A percentile compares a stretch with the other conserved stretches of the same genome.
These are phyloP conservation scores for Lindgomyces ingoldianus DNA, from an alignment of 495 filamentous ascomycete genomes.

Conservation along the genomic window DNA sequence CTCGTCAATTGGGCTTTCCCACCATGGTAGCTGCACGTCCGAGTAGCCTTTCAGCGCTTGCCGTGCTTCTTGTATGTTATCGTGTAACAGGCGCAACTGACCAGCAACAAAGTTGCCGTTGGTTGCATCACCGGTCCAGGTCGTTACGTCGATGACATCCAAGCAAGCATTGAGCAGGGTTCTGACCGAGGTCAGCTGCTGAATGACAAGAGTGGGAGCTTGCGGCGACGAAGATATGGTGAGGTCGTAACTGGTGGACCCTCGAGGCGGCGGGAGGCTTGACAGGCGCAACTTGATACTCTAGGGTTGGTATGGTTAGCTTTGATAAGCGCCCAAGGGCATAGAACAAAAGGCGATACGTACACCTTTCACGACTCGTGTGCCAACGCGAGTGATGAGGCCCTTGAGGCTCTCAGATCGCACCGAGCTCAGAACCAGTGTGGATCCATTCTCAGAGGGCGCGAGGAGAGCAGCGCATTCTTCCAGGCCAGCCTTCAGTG, in stretches of 20 bases:
- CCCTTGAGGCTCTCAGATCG: conserved; percentile 90
- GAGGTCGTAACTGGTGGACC: conserved; percentile 59
- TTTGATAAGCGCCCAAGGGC: not conserved
- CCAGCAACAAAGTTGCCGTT: conserved; percentile 71
- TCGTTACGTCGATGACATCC: conserved; percentile 75
- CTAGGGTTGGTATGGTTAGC: conserved; percentile 8
- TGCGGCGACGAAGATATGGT: conserved; percentile 53
- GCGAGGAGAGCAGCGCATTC: conserved; percentile 84
- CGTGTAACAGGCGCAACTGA: conserved; percentile 74
- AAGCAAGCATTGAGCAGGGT: conserved; percentile 75
- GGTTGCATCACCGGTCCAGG: conserved; percentile 61
- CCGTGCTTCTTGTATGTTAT: conserved; percentile 71
- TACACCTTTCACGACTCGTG: conserved; percentile 48
- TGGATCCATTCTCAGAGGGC: conserved; percentile 78
- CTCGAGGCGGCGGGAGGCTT: conserved; percentile 52
- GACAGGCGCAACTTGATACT: conserved; percentile 46
- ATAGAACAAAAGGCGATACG: not conserved
- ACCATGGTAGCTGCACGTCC: conserved; percentile 57
- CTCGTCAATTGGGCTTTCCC: conserved; percentile 56
- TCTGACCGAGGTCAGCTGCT: conserved; percentile 68
- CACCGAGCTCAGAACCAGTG: conserved; percentile 82
- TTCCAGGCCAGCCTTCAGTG: conserved; percentile 79
- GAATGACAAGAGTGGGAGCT: conserved; percentile 59
- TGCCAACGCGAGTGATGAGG: conserved; percentile 69
- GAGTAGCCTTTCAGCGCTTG: conserved; percentile 60